A percentile compares a stretch with the other conserved stretches of the same genome.
These are phyloP conservation scores for Phialophora verrucosa DNA, from an alignment of 2,329 filamentous ascomycete species.

Conservation along the genomic window DNA sequence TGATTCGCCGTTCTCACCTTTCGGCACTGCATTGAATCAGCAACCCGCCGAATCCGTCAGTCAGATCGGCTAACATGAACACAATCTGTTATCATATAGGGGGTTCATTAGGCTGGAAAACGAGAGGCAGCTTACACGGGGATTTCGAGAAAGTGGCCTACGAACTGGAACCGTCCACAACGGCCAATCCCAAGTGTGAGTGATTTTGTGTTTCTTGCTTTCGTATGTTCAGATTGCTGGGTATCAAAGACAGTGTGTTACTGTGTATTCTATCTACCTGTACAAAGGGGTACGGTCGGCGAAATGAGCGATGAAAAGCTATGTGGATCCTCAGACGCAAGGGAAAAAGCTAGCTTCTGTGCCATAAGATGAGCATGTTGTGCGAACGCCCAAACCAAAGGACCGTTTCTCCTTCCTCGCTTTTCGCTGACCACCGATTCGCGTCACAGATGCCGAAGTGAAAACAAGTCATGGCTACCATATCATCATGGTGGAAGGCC, in stretches of 20 bases:
- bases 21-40: constrained; percentile 15
- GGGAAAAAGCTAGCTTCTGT: not conserved
- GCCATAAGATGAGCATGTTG: constrained; percentile 1
- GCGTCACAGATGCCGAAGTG: constrained; percentile 57
- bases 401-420: constrained; percentile 18
- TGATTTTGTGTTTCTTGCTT: constrained; percentile 18
- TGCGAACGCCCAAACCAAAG: constrained; percentile 15
- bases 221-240: constrained; percentile 15
- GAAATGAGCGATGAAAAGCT: constrained; percentile 26
- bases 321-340: constrained; percentile 7
- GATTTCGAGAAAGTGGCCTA: constrained; percentile 68
- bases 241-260: constrained; percentile 18
- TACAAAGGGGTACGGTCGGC: constrained; percentile 20
- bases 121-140: constrained; percentile 60
- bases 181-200: constrained; percentile 59
- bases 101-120: constrained; percentile 68
- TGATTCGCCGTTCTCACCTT: constrained; percentile 6
- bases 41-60: constrained; percentile 10
- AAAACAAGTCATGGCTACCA: constrained; percentile 72
- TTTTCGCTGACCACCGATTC: constrained; percentile 18
- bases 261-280: constrained; percentile 23
- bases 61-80: constrained; percentile 20
- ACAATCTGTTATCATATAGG: constrained; percentile 48
- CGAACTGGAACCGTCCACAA: constrained; percentile 66
- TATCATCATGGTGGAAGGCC: constrained; percentile 70